Base-by-base conservation (phyloP, 129 eudicot genomes). In the Kitagawia praeruptora region DNA sequence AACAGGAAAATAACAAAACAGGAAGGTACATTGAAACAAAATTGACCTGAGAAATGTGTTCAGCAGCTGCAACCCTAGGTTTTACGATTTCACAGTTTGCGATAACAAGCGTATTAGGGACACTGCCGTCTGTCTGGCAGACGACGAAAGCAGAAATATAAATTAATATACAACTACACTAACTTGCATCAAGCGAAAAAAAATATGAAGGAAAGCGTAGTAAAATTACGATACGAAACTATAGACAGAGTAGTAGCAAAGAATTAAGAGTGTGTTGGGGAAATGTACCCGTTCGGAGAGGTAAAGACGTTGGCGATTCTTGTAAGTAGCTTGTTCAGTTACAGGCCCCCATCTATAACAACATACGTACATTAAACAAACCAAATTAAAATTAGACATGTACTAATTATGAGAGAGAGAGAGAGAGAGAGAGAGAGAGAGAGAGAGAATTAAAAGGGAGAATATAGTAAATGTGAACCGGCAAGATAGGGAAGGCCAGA, bases 401-500 rank as follows among this genome's bases (percentile, higher is more conserved):
- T 10, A 46, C 15, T 11, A 46, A 14, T 11, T 14, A 46, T 9
- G 0, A 12, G 0, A 40, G 42, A 40, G 37, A 34, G 37, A 34
- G 37, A 34, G 37, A 34, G 37, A 34, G 37, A 34, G 37, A 31
- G 34, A 31, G 34, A 31, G 34, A 31, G 37, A 34, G 37, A 42
- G 45, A 42, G 10, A 8, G 10, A 42, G 45, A 46, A 46, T 46
- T 2, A 46, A 11, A 3, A 12, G 4, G 4, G 49, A 46, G 49
- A 46, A 8, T 44, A 1, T 9, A 44, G 10, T 44, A 44, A 8
- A 6, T 45, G 49, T 70, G 27, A 11, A 90, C 96, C 98, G 83
- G 87, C 96, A 93, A 21, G 98, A 93, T 53, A 93, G 92, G n/a
- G 98, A 93, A 39, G 98, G 98, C 98, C 98, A 93, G 4, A 93